Base-by-base conservation (phyloP, 2,329 filamentous ascomycete species). In the Knufia petricola region DNA sequence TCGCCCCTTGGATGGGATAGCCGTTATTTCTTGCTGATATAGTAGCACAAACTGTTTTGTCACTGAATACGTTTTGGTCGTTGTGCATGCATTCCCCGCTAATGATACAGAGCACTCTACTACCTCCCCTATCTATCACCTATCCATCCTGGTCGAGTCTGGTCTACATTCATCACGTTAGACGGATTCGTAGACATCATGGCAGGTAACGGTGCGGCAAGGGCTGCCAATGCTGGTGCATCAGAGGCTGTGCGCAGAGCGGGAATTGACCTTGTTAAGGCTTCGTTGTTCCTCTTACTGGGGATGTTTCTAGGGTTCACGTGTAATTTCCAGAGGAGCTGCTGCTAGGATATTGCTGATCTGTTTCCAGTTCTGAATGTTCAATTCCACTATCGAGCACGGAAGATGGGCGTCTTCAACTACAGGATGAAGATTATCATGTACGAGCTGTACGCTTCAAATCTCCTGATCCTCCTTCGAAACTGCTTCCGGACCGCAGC, bases 141-240 rank as follows among this genome's bases (percentile, higher is more conserved):
- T 1, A 69, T 78, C 28, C 74, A 78, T 54, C 76, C 76, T 0
- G 75, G 75, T 2, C 69, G 76, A 2, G 68, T 81, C 3, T 76
- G 81, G 55, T 81, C 78, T 53, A 72, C 71, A 2, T 76, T 82
- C 52, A 64, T 82, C 30, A 64, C 71, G 1, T 64, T 77, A 8
- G 75, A 79, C 31, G 59, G 64, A 1, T 62, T 71, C 0, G 69
- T 80, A 32, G 68, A 68, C 47, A 51, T 51, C 7, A 63, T 79
- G 2, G 75, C 74, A 17, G 72, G 65, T 4, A 73, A 74, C 44
- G 76, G 76, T 1, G 56, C 52, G 4, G 44, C 52, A 3, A 45
- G 48, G 13, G 52, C 52, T 9, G 50, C 50, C 42, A 58, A 58
- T 37, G 4, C 50, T 15, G 21, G 44, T 1, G 54, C 67, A 34